phyloP scores from a whole-genome alignment of 306 rosid species.

The Ochetophila trinervis region DNA sequence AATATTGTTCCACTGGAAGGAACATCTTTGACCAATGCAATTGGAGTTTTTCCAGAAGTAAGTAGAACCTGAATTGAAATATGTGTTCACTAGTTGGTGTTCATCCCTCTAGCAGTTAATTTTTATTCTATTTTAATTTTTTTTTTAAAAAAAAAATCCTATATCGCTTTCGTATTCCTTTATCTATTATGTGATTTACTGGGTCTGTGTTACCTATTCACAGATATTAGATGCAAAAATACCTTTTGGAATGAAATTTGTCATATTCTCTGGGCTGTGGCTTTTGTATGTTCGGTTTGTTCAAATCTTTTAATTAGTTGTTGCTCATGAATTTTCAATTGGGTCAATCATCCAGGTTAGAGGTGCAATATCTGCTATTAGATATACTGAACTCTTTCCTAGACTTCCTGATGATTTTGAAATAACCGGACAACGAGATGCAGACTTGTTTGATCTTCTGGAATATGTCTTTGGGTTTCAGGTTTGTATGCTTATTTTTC shows the following conservation, averaged over 20 bases:
- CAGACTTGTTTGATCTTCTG: conserved; percentile 90
- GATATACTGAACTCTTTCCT: conserved; percentile 73
- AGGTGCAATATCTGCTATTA: conserved; percentile 77
- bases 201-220: background rate
- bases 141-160: too few species aligned
- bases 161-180: background rate
- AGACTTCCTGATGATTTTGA: conserved; percentile 69
- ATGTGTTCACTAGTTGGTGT: background rate
- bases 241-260: conserved; percentile 8
- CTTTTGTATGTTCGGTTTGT: background rate
- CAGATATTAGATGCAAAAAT: background rate
- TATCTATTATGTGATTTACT: background rate
- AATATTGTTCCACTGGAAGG: conserved; percentile 89
- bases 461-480: conserved; percentile 90
- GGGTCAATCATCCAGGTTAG: conserved; percentile 59
- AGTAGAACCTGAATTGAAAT: conserved; percentile 33
- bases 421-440: conserved; percentile 67
- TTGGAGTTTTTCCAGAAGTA: conserved; percentile 92
- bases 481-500: conserved; percentile 45
- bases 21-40: conserved; percentile 71
- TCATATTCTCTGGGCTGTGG: conserved; percentile 13
- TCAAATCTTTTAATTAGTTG: conserved; percentile 2
- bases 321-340: conserved; percentile 30
- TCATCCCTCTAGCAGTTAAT: background rate
- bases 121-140: background rate